These are phyloP conservation scores for Lentinula boryana DNA, from an alignment of 768 basidiomycete species.

Conservation along the genomic window DNA sequence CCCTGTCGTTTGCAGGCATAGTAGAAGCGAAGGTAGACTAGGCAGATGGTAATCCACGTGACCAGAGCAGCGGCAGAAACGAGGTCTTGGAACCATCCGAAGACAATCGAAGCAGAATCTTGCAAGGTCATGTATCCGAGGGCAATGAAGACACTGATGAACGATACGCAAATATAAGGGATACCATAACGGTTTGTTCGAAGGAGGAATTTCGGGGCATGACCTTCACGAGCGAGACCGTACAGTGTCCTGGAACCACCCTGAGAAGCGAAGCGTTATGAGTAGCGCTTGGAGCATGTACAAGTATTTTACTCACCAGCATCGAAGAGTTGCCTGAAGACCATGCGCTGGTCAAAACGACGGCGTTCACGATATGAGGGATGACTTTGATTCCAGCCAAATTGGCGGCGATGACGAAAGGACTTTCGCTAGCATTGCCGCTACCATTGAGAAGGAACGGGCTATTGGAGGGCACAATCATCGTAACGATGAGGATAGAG, in stretches of 20 bases:
- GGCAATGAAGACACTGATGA: neutral
- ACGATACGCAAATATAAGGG: conserved; percentile 7
- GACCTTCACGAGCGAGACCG: conserved; percentile 15
- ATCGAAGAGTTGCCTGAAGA: conserved; percentile 40
- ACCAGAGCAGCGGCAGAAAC: conserved; percentile 1
- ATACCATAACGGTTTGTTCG: conserved; percentile 14
- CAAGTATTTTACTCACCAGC: conserved; percentile 19
- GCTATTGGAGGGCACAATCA: conserved; percentile 63
- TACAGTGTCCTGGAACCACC: conserved; percentile 11
- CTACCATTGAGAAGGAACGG: conserved; percentile 19
- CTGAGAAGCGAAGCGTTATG: neutral
- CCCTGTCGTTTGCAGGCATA: conserved; percentile 10
- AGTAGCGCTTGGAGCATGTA: conserved; percentile 12
- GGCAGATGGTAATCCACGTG: conserved; percentile 5
- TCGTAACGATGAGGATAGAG: conserved; percentile 56
- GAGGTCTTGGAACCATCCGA: conserved; percentile 7
- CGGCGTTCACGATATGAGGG: conserved; percentile 47
- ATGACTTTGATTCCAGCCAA: conserved; percentile 51
- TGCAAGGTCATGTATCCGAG: conserved; percentile 6
- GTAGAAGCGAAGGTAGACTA: conserved; percentile 5
- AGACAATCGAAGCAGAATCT: conserved; percentile 2
- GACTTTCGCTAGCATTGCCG: conserved; percentile 50
- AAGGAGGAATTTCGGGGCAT: conserved; percentile 11
- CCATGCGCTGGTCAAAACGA: conserved; percentile 44
- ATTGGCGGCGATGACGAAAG: conserved; percentile 69